Conservation (phyloP, 345 rosid species). For the Angophora floribunda region DNA sequence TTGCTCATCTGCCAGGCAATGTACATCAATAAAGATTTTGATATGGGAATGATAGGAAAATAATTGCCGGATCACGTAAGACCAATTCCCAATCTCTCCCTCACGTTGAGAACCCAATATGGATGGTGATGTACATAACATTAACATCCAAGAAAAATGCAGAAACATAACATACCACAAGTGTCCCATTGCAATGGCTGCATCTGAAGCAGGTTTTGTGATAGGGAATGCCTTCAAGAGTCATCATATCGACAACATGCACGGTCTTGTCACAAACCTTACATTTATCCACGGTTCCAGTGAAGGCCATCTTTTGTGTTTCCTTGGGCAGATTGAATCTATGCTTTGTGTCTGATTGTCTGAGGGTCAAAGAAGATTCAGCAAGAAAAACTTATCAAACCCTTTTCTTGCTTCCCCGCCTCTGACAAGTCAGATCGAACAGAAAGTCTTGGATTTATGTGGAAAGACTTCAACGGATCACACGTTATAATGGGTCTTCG, state of each 20-base stretch:
- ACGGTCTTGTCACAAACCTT: conserved; percentile 49
- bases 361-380: neutral
- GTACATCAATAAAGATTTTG: neutral
- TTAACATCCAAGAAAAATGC: neutral
- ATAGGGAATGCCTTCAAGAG: conserved; percentile 38
- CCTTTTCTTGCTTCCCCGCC: neutral
- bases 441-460: neutral
- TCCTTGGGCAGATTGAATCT: neutral
- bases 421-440: neutral
- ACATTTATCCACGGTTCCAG: conserved; percentile 44
- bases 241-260: conserved; percentile 35
- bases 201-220: conserved; percentile 43
- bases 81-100: neutral
- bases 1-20: conserved; percentile 26
- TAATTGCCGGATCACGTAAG: neutral
- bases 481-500: neutral
- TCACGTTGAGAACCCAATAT: neutral
- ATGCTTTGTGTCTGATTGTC: neutral
- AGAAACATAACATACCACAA: conserved; percentile 16
- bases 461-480: neutral
- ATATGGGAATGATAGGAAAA: neutral
- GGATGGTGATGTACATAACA: neutral
- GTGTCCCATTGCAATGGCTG: conserved; percentile 48
- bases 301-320: conserved; percentile 21
- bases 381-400: neutral